These are phyloP conservation scores for Aureobasidium zeae DNA, from an alignment of 2,329 filamentous ascomycete species.

Conservation along the genomic window DNA sequence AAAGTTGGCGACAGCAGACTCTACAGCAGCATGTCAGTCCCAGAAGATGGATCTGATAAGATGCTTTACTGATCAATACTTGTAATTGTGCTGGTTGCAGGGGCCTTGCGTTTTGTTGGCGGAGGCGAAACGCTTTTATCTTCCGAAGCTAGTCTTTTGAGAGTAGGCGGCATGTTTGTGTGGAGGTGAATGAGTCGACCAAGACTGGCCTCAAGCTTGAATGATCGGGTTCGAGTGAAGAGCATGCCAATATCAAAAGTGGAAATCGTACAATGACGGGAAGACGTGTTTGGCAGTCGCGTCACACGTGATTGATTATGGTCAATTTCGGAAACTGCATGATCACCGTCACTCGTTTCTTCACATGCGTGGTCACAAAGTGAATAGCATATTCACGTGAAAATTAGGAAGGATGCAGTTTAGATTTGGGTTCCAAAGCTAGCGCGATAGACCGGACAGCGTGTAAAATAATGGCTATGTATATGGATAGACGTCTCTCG, in stretches of 20 bases:
- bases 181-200: not conserved
- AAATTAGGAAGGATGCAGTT: not conserved
- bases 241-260: not conserved
- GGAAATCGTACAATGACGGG: not conserved
- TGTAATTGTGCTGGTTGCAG: conserved; percentile 40
- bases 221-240: not conserved
- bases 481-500: conserved; percentile 1
- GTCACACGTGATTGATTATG: conserved; percentile 8
- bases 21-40: conserved; percentile 31
- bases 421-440: not conserved
- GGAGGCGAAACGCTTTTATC: conserved; percentile 48
- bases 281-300: conserved; percentile 10
- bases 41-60: not conserved
- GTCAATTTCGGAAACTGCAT: conserved; percentile 2
- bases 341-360: not conserved
- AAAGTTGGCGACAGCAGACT: conserved; percentile 67
- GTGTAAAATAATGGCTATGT: conserved; percentile 1
- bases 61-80: conserved; percentile 31
- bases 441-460: not conserved
- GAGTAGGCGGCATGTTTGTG: conserved; percentile 12
- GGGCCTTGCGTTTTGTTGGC: conserved; percentile 45
- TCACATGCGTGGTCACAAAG: conserved; percentile 5
- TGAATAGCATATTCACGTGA: too few species aligned
- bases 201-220: not conserved
- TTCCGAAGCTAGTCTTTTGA: conserved; percentile 32